phyloP scores from a whole-genome alignment of 345 rosid genomes.

The Syzygium oleosum region DNA sequence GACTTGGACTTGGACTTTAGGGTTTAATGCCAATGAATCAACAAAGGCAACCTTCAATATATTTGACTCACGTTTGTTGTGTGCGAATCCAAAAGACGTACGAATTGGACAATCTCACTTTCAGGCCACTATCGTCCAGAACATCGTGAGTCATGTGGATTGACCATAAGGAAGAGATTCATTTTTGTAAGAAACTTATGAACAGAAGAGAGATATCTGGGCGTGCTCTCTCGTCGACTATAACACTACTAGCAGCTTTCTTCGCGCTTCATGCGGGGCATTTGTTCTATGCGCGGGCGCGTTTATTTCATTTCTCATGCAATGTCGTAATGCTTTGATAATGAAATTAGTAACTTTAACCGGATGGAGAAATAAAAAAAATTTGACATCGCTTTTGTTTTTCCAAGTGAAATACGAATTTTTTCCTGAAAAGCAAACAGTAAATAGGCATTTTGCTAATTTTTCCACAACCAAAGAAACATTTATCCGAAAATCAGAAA shows the following conservation, averaged over 20 bases:
- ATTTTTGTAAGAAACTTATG: neutral
- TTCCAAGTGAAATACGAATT: neutral
- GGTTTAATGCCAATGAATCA: neutral
- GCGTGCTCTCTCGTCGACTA: neutral
- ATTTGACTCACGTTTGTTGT: neutral
- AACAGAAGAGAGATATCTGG: neutral
- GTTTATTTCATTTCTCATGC: neutral
- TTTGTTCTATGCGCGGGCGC: too few species aligned
- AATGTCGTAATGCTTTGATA: neutral
- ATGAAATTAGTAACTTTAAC: neutral
- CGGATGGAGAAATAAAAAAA: neutral
- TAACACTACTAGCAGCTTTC: neutral
- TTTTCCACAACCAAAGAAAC: neutral
- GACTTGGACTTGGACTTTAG: neutral
- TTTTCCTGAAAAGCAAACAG: neutral
- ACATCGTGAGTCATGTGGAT: neutral
- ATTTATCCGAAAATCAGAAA: neutral
- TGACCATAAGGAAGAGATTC: neutral
- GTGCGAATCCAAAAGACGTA: neutral
- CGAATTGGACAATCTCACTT: neutral
- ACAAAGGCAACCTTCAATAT: neutral
- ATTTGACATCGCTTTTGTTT: neutral
- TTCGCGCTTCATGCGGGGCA: too few species aligned
- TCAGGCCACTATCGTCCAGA: neutral
- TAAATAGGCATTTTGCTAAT: neutral